These are phyloP conservation scores for Metschnikowia cubensis DNA, from an alignment of 805 yeast genomes.

Conservation along the genomic window DNA sequence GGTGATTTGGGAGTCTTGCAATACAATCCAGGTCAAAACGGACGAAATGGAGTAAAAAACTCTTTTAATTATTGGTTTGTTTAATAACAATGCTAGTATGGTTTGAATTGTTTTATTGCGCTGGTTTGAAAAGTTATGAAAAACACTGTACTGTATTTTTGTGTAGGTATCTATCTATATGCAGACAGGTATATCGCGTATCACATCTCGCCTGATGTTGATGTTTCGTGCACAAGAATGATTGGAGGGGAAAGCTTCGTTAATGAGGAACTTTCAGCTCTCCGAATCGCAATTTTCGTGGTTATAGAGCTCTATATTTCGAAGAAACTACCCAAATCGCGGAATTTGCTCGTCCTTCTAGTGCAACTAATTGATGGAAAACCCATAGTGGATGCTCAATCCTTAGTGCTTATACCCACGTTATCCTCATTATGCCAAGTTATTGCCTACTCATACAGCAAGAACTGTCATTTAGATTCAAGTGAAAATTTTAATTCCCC, in stretches of 20 bases:
- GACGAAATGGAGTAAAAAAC: too few species aligned
- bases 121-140: too few species aligned
- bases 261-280: constrained; percentile 46
- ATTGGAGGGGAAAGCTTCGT: constrained; percentile 3
- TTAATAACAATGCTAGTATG: too few species aligned
- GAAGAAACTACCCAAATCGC: constrained; percentile 27
- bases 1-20: too few species aligned
- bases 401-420: constrained; percentile 7
- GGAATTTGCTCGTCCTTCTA: constrained; percentile 7
- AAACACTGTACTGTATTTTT: too few species aligned
- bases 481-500: not conserved
- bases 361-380: constrained; percentile 10
- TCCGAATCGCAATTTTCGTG: constrained; percentile 48
- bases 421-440: constrained; percentile 10
- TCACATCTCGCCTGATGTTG: not conserved
- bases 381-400: constrained; percentile 6
- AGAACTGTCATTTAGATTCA: not conserved
- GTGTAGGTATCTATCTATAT: not conserved
- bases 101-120: too few species aligned
- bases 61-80: too few species aligned
- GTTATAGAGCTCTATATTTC: constrained; percentile 46
- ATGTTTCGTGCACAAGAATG: not conserved
- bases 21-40: too few species aligned
- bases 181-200: not conserved
- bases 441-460: not conserved